Percentiles rank a stretch among this genome's conserved stretches.
Conservation (phyloP, 495 filamentous ascomycete species). For the Daldinia childiae region DNA sequence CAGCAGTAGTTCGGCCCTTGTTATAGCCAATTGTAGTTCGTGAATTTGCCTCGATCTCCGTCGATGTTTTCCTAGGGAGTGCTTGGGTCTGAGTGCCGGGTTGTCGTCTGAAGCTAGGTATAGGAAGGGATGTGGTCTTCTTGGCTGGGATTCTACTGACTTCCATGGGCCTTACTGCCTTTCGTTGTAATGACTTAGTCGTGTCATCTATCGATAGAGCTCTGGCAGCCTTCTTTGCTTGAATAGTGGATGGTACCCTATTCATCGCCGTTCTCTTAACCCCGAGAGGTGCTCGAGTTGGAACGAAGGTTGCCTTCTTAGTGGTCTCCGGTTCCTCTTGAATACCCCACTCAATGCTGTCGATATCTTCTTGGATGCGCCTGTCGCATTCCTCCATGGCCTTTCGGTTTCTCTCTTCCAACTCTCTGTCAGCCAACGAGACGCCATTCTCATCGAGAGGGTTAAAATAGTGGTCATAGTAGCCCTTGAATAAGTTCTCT, state of each 20-base stretch:
- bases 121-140: constrained; percentile 49
- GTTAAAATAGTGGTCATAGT: constrained; percentile 71
- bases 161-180: constrained; percentile 41
- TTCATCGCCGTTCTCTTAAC: constrained; percentile 39
- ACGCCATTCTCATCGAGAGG: constrained; percentile 74
- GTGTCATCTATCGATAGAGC: constrained; percentile 53
- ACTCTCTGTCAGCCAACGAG: constrained; percentile 66
- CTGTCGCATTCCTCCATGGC: constrained; percentile 66
- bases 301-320: constrained; percentile 39
- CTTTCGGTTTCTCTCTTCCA: constrained; percentile 63
- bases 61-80: constrained; percentile 53
- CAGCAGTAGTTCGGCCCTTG: constrained; percentile 73
- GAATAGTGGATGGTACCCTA: constrained; percentile 34
- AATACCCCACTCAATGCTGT: constrained; percentile 63
- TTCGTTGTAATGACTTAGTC: constrained; percentile 45
- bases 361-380: constrained; percentile 66
- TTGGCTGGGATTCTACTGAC: constrained; percentile 34
- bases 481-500: constrained; percentile 74
- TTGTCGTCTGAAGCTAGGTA: constrained; percentile 53
- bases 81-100: constrained; percentile 43
- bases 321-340: constrained; percentile 49
- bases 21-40: constrained; percentile 82
- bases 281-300: constrained; percentile 19
- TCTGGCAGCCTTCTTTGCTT: constrained; percentile 52
- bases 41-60: constrained; percentile 69